Percentiles rank a stretch among this genome's conserved stretches.
Conservation (phyloP, 208 protist genomes). For the Herpetomonas muscarum region DNA sequence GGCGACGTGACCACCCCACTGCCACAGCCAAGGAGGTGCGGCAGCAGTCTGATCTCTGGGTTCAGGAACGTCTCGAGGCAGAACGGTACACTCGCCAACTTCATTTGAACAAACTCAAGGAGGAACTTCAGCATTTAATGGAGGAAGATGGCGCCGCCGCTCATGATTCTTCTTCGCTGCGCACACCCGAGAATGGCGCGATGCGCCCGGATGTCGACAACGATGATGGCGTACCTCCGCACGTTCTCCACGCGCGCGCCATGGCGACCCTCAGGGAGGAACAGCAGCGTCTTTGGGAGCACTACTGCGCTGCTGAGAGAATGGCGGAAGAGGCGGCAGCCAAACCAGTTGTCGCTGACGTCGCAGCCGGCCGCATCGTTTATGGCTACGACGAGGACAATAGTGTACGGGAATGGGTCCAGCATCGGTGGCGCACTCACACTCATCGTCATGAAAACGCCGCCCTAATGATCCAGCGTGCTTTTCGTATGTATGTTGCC, state of each 20-base stretch:
- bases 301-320: too few relatives aligned
- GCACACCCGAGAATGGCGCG: too few relatives aligned
- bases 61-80: slow-evolving; percentile 23
- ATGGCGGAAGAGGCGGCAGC: too few relatives aligned
- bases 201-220: too few relatives aligned
- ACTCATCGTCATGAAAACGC: slow-evolving; percentile 83
- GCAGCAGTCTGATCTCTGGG: slow-evolving; percentile 25
- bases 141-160: too few relatives aligned
- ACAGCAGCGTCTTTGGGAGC: too few relatives aligned
- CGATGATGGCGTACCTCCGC: too few relatives aligned
- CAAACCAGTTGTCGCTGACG: too few relatives aligned
- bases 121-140: slow-evolving; percentile 32
- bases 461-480: slow-evolving; percentile 72
- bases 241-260: too few relatives aligned
- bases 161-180: too few relatives aligned
- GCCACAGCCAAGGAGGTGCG: slow-evolving; percentile 22
- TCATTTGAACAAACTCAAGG: slow-evolving; percentile 21
- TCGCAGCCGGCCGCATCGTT: too few relatives aligned
- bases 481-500: slow-evolving; percentile 60
- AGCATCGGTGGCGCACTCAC: slow-evolving; percentile 51
- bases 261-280: too few relatives aligned
- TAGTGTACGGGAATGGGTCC: slow-evolving; percentile 62
- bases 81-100: slow-evolving; percentile 8
- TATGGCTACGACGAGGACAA: slow-evolving; percentile 30
- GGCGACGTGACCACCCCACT: slow-evolving; percentile 28